A percentile compares a stretch with the other conserved stretches of the same genome.
Evolutionary conservation across 805 yeast genomes (phyloP).

Genomic region (Cyberlindnera americana): DNA sequence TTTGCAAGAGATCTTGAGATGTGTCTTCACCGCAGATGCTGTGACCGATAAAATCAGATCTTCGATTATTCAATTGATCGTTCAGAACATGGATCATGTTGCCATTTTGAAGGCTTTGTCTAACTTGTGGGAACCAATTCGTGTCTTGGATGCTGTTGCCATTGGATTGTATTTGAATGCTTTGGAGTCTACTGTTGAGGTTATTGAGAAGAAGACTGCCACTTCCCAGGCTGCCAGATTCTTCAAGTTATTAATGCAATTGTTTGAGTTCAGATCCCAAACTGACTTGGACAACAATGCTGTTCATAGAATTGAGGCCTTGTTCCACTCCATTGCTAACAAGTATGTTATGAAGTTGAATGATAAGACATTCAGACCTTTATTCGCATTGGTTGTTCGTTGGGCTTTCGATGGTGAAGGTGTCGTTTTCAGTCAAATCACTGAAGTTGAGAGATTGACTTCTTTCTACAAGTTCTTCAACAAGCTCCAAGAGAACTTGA

Average conservation of each 20-base stretch:
- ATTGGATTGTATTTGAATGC: conserved; percentile 69
- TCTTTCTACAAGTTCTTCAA: conserved; percentile 86
- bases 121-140: conserved; percentile 54
- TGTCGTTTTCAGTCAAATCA: conserved; percentile 39
- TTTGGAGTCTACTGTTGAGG: conserved; percentile 62
- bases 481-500: conserved; percentile 77
- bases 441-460: conserved; percentile 54
- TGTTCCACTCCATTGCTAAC: conserved; percentile 70
- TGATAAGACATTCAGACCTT: conserved; percentile 89
- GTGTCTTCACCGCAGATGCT: conserved; percentile 52
- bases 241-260: conserved; percentile 61
- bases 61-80: conserved; percentile 56
- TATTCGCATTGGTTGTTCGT: conserved; percentile 78
- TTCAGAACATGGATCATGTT: conserved; percentile 64
- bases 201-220: conserved; percentile 70
- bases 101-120: conserved; percentile 59
- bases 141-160: conserved; percentile 38
- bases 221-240: conserved; percentile 65
- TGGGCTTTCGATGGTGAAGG: conserved; percentile 94
- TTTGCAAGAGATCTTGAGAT: conserved; percentile 55
- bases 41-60: conserved; percentile 61
- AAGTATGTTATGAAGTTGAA: conserved; percentile 83
- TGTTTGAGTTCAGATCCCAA: conserved; percentile 66
- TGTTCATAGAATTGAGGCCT: conserved; percentile 74
- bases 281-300: conserved; percentile 66